A percentile compares a stretch with the other conserved stretches of the same genome.
phyloP scores from a whole-genome alignment of 768 basidiomycete species.

The Suillus luteus region DNA sequence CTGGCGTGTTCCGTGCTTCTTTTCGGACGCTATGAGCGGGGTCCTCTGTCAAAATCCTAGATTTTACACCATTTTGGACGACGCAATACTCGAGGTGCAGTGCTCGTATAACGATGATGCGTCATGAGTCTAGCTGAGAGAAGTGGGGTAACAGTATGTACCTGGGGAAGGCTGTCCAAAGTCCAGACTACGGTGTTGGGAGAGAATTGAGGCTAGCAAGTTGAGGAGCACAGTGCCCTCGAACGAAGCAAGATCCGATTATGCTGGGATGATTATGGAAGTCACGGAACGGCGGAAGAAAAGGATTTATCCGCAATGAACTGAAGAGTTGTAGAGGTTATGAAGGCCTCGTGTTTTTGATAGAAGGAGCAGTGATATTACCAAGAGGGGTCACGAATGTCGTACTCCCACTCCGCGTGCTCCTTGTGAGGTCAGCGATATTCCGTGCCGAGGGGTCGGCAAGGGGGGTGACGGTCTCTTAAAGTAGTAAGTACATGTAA shows the following conservation, averaged over 20 bases:
- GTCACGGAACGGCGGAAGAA: conserved; percentile 1
- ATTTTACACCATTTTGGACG: neutral
- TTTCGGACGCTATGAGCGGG: conserved; percentile 2
- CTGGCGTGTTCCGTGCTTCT: conserved; percentile 2
- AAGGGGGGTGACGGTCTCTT: neutral
- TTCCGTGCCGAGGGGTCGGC: conserved; percentile 3
- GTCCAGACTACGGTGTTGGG: neutral
- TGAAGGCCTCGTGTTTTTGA: conserved; percentile 8
- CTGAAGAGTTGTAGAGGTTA: neutral
- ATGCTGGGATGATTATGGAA: neutral
- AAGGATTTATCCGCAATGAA: conserved; percentile 5
- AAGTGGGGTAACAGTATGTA: neutral
- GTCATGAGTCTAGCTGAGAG: neutral
- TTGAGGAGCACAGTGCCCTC: no score
- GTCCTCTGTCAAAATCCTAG: neutral
- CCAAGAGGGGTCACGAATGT: neutral
- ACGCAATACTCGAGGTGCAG: neutral
- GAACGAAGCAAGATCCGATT: neutral
- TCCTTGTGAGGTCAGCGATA: neutral
- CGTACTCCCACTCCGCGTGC: neutral
- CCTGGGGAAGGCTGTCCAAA: neutral
- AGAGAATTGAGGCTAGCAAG: neutral
- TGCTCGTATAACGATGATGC: neutral
- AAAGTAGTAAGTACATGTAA: neutral
- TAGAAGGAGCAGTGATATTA: neutral